These are phyloP conservation scores for Schwanniomyces polymorphus DNA, from an alignment of 805 yeast genomes.

Conservation along the genomic window DNA sequence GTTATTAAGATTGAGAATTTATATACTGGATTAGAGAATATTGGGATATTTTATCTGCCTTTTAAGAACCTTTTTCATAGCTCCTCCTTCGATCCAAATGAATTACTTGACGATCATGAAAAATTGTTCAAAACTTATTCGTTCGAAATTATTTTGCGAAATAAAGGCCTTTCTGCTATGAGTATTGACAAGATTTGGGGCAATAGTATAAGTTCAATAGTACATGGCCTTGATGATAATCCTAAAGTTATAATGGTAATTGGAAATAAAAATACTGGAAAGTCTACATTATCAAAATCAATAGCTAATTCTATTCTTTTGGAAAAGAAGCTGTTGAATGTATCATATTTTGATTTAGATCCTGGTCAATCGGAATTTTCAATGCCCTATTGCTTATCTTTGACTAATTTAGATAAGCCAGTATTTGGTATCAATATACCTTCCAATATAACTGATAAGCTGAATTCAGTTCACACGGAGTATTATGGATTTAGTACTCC, in stretches of 20 bases:
- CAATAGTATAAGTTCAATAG: neutral
- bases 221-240: neutral
- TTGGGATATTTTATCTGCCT: slow-evolving; percentile 45
- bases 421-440: slow-evolving; percentile 29
- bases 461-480: slow-evolving; percentile 14
- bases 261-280: slow-evolving; percentile 80
- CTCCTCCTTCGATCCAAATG: slow-evolving; percentile 7
- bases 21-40: slow-evolving; percentile 44
- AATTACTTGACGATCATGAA: slow-evolving; percentile 1
- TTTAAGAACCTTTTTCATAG: slow-evolving; percentile 41
- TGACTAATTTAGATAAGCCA: slow-evolving; percentile 34
- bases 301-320: slow-evolving; percentile 49
- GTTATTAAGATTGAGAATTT: slow-evolving; percentile 38
- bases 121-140: slow-evolving; percentile 28
- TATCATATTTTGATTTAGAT: slow-evolving; percentile 71
- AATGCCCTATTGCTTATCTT: slow-evolving; percentile 67
- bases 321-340: slow-evolving; percentile 18
- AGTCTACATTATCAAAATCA: slow-evolving; percentile 65
- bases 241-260: slow-evolving; percentile 40
- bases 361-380: slow-evolving; percentile 88
- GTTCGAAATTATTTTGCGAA: slow-evolving; percentile 35
- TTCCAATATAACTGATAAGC: slow-evolving; percentile 10
- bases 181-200: slow-evolving; percentile 11
- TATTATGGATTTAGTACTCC: slow-evolving; percentile 72
- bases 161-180: slow-evolving; percentile 20